Conservation (phyloP, 1,284 basidiomycete genomes). For the Grifola frondosa region DNA sequence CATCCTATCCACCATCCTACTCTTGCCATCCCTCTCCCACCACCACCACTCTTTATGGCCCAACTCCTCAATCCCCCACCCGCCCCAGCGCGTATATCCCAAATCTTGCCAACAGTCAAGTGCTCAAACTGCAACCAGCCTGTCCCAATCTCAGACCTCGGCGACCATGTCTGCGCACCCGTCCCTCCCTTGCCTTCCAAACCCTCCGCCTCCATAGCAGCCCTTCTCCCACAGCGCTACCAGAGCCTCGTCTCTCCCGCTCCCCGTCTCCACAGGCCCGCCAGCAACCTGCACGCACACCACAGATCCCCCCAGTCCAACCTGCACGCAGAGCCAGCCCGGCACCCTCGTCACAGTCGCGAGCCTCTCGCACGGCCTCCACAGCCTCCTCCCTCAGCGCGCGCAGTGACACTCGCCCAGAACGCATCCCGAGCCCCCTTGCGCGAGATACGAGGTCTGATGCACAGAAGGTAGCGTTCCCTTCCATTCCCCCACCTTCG, state of each 20-base stretch:
- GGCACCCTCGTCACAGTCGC: conserved; percentile 12
- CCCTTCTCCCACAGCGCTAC: conserved; percentile 28
- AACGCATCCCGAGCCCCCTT: conserved; percentile 15
- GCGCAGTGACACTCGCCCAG: conserved; percentile 13
- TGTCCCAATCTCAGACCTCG: conserved; percentile 68
- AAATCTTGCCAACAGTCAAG: conserved; percentile 77
- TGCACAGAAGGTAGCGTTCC: conserved; percentile 13
- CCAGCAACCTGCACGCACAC: conserved; percentile 23
- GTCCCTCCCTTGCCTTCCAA: conserved; percentile 43
- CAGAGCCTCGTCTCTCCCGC: conserved; percentile 29
- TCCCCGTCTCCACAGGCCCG: conserved; percentile 15
- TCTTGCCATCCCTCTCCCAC: neutral
- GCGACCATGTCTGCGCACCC: conserved; percentile 69
- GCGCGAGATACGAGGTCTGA: conserved; percentile 12
- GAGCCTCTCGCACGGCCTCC: conserved; percentile 20
- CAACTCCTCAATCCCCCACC: too few species aligned
- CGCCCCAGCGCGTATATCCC: conserved; percentile 58
- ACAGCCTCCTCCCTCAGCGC: conserved; percentile 17
- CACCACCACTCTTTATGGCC: conserved; percentile 37
- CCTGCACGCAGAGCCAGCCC: conserved; percentile 23
- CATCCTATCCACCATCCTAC: neutral
- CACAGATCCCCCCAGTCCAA: conserved; percentile 23
- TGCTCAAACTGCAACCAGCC: conserved; percentile 74
- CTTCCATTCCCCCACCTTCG: conserved; percentile 15
- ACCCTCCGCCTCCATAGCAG: conserved; percentile 30